phyloP scores from a whole-genome alignment of 2,329 filamentous ascomycete species.

The Aspergillus sclerotialis region DNA sequence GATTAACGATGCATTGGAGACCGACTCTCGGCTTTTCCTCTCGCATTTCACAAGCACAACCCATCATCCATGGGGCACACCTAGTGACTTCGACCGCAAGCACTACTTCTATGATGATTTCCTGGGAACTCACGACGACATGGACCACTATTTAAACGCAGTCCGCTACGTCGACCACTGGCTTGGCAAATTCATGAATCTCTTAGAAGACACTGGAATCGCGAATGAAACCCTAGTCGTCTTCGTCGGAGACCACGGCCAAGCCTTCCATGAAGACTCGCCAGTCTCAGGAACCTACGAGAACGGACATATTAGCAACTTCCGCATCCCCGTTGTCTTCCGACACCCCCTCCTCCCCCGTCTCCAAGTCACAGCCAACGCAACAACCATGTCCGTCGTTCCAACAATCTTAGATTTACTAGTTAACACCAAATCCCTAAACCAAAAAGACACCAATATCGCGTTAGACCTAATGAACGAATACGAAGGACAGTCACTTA shows the following conservation, averaged over 20 bases:
- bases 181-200: conserved; percentile 18
- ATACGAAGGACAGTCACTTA: conserved; percentile 43
- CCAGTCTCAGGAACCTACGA: conserved; percentile 34
- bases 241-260: conserved; percentile 28
- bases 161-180: conserved; percentile 19
- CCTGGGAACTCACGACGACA: conserved; percentile 14
- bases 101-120: conserved; percentile 18
- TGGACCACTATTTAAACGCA: conserved; percentile 24
- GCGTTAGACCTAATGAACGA: conserved; percentile 36
- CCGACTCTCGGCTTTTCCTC: conserved; percentile 21
- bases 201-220: conserved; percentile 19
- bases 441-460: conserved; percentile 21
- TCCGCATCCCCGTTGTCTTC: conserved; percentile 39
- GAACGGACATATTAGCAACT: conserved; percentile 39
- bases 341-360: conserved; percentile 38
- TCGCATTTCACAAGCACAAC: conserved; percentile 27
- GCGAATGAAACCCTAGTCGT: conserved; percentile 23
- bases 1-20: conserved; percentile 22
- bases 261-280: conserved; percentile 37
- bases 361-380: conserved; percentile 33
- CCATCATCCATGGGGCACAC: conserved; percentile 39
- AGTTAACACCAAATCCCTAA: conserved; percentile 33
- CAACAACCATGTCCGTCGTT: conserved; percentile 38
- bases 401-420: conserved; percentile 43
- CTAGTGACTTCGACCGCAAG: conserved; percentile 19